A percentile compares a stretch with the other conserved stretches of the same genome.
Conservation (phyloP, 371 early-diverging fungal genomes). For the Batkoa obscura region DNA sequence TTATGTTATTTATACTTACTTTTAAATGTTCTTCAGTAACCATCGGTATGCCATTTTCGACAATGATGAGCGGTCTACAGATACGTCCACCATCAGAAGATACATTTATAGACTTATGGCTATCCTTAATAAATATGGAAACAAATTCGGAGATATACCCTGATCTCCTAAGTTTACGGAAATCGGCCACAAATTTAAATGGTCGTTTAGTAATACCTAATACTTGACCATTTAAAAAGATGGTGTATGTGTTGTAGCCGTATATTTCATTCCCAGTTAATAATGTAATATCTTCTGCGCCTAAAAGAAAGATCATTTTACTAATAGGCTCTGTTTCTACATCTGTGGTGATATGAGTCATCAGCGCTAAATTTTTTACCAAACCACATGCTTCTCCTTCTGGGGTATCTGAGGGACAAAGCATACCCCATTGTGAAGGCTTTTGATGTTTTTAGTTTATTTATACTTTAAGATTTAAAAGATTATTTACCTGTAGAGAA, state of each 20-base stretch:
- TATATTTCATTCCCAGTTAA: conserved; percentile 72
- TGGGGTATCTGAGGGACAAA: conserved; percentile 99
- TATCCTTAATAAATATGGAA: conserved; percentile 73
- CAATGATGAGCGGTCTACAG: conserved; percentile 95
- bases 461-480: conserved; percentile 1
- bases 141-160: conserved; percentile 84
- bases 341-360: conserved; percentile 98
- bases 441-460: conserved; percentile 1
- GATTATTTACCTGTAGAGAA: conserved; percentile 51
- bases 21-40: conserved; percentile 57
- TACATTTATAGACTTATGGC: conserved; percentile 75
- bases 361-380: conserved; percentile 97
- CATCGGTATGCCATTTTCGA: conserved; percentile 57
- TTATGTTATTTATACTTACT: conserved; percentile 10
- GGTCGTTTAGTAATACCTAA: conserved; percentile 72
- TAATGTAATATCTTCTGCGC: conserved; percentile 74
- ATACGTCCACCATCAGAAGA: conserved; percentile 97
- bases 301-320: conserved; percentile 57
- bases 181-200: conserved; percentile 52
- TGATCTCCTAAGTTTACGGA: conserved; percentile 71
- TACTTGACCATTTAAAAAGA: conserved; percentile 84
- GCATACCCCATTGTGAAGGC: conserved; percentile 98
- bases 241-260: conserved; percentile 45
- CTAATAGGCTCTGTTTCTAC: conserved; percentile 63
- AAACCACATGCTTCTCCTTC: conserved; percentile 99